phyloP scores from a whole-genome alignment of 768 basidiomycete genomes.

The Pisolithus sp. region DNA sequence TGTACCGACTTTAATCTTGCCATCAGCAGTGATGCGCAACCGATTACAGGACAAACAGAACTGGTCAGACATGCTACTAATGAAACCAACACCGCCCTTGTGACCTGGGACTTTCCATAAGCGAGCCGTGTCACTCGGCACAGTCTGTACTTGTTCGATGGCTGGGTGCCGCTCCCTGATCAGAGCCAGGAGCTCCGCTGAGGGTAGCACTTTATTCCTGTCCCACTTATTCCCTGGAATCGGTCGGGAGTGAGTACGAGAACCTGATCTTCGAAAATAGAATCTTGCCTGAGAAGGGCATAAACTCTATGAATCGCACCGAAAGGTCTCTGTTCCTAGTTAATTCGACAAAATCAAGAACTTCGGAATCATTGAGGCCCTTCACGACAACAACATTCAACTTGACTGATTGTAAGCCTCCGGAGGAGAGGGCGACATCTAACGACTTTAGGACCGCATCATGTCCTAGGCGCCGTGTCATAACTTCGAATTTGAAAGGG shows the following conservation, averaged over 20 bases:
- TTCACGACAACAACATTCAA: slow-evolving; percentile 81
- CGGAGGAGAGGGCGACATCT: slow-evolving; percentile 50
- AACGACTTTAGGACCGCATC: slow-evolving; percentile 67
- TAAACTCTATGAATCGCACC: slow-evolving; percentile 88
- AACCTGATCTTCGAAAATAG: background rate
- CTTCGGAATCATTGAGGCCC: slow-evolving; percentile 76
- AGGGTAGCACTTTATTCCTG: slow-evolving; percentile 74
- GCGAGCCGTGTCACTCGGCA: slow-evolving; percentile 74
- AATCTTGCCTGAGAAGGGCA: slow-evolving; percentile 78
- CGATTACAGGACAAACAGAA: slow-evolving; percentile 85
- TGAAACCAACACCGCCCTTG: slow-evolving; percentile 73
- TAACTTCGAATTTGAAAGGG: slow-evolving; percentile 81
- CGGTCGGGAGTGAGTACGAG: background rate
- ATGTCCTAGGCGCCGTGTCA: slow-evolving; percentile 75
- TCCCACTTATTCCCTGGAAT: slow-evolving; percentile 78
- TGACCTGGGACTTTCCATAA: slow-evolving; percentile 71
- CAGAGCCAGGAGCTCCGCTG: slow-evolving; percentile 50
- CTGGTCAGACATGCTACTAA: slow-evolving; percentile 91
- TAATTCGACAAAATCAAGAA: slow-evolving; percentile 72
- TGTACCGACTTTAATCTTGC: slow-evolving; percentile 69
- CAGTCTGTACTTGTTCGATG: slow-evolving; percentile 55
- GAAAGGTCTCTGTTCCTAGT: slow-evolving; percentile 58
- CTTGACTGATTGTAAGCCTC: slow-evolving; percentile 57
- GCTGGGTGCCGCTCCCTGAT: slow-evolving; percentile 45
- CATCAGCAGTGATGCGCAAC: slow-evolving; percentile 81